phyloP scores from a whole-genome alignment of 768 basidiomycete species.

The Mycena amicta region DNA sequence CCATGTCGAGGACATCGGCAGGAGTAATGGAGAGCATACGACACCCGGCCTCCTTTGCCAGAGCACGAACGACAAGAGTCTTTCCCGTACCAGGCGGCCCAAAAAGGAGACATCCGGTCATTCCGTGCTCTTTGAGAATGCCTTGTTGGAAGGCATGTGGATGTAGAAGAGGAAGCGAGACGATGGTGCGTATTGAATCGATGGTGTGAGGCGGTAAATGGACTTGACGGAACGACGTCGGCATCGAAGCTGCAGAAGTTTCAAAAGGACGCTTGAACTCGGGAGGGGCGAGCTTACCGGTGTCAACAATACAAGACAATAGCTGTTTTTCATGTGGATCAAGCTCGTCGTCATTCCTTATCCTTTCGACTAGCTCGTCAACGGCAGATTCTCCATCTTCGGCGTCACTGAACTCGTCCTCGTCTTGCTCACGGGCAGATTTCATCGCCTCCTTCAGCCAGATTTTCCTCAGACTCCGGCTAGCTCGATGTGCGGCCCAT shows the following conservation, averaged over 20 bases:
- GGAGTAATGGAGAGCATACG: slow-evolving; percentile 90
- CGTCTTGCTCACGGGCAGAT: slow-evolving; percentile 31
- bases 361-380: slow-evolving; percentile 75
- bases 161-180: slow-evolving; percentile 85
- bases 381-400: slow-evolving; percentile 43
- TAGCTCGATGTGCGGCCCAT: slow-evolving; percentile 60
- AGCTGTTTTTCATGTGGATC: slow-evolving; percentile 82
- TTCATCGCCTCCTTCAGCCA: slow-evolving; percentile 61
- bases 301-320: slow-evolving; percentile 84
- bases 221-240: slow-evolving; percentile 85
- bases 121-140: slow-evolving; percentile 87
- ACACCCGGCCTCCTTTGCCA: slow-evolving; percentile 92
- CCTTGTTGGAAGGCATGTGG: slow-evolving; percentile 87
- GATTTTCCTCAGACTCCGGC: slow-evolving; percentile 53
- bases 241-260: slow-evolving; percentile 57
- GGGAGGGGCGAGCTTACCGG: slow-evolving; percentile 50
- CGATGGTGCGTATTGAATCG: slow-evolving; percentile 89
- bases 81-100: slow-evolving; percentile 92
- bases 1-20: slow-evolving; percentile 97
- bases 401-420: slow-evolving; percentile 36
- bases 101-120: slow-evolving; percentile 89
- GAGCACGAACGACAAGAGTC: slow-evolving; percentile 84
- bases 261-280: slow-evolving; percentile 5
- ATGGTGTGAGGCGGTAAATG: slow-evolving; percentile 88
- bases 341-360: slow-evolving; percentile 76